phyloP scores from a whole-genome alignment of 169 alveolate genomes.

The Cryptosporidium xiaoi region DNA sequence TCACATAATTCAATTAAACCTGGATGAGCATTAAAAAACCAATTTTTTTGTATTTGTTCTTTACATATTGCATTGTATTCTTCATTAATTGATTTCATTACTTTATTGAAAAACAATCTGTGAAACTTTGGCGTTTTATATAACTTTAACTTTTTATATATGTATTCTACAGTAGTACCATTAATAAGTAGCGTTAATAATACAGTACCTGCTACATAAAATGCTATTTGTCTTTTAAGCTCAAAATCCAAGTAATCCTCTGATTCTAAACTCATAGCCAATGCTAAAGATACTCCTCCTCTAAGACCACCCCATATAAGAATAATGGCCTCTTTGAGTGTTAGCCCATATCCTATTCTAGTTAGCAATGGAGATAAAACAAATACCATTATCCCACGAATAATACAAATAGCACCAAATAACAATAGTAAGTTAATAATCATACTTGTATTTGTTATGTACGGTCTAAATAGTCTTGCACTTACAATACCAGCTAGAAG shows the following conservation, averaged over 20 bases:
- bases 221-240: slow-evolving; percentile 75
- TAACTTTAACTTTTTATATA: slow-evolving; percentile 69
- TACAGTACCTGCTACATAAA: slow-evolving; percentile 79
- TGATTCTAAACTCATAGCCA: slow-evolving; percentile 77
- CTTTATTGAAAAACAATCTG: slow-evolving; percentile 54
- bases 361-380: slow-evolving; percentile 69
- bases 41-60: slow-evolving; percentile 27
- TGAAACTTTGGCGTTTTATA: slow-evolving; percentile 64
- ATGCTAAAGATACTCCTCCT: slow-evolving; percentile 79
- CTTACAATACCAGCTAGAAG: slow-evolving; percentile 78
- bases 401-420: slow-evolving; percentile 74
- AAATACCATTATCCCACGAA: slow-evolving; percentile 74
- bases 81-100: slow-evolving; percentile 63
- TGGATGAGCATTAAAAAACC: slow-evolving; percentile 74
- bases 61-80: slow-evolving; percentile 28
- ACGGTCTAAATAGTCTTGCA: slow-evolving; percentile 71
- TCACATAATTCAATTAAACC: slow-evolving; percentile 58
- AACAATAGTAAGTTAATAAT: slow-evolving; percentile 71
- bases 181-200: slow-evolving; percentile 76
- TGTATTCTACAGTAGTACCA: slow-evolving; percentile 76
- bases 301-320: slow-evolving; percentile 79
- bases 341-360: slow-evolving; percentile 77
- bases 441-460: slow-evolving; percentile 45
- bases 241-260: slow-evolving; percentile 59
- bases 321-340: slow-evolving; percentile 65